Percentiles rank a stretch among this genome's conserved stretches.
phyloP scores from a whole-genome alignment of 2,329 filamentous ascomycete species.

The Aspergillus carbonarius region DNA sequence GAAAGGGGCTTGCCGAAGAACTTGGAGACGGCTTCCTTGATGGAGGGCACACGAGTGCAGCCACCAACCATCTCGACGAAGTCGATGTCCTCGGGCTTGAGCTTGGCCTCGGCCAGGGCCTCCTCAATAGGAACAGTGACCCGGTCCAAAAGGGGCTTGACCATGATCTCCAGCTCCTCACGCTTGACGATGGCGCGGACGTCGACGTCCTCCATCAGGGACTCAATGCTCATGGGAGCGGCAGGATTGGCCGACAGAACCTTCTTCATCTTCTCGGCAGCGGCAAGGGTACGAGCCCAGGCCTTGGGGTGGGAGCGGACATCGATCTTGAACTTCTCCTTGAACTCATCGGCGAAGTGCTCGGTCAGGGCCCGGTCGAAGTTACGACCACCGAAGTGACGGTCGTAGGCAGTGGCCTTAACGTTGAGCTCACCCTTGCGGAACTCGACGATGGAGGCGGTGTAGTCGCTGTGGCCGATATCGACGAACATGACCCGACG shows the following conservation, averaged over 20 bases:
- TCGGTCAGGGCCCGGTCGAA: conserved; percentile 95
- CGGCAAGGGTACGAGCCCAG: conserved; percentile 78
- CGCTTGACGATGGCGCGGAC: conserved; percentile 86
- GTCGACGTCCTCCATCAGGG: conserved; percentile 96
- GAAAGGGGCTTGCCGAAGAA: conserved; percentile 94
- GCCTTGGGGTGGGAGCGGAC: conserved; percentile 89
- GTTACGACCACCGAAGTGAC: conserved; percentile 95
- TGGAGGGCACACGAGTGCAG: conserved; percentile 84
- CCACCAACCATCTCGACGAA: conserved; percentile 90
- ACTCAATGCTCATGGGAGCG: conserved; percentile 94
- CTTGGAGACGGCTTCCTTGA: conserved; percentile 84
- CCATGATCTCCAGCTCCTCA: conserved; percentile 88
- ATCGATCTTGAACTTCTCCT: conserved; percentile 96
- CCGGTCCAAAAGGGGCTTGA: conserved; percentile 77
- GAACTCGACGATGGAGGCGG: conserved; percentile 91
- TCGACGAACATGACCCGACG: conserved; percentile 89
- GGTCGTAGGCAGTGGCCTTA: conserved; percentile 88
- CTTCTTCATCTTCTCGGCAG: conserved; percentile 98
- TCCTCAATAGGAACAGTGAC: conserved; percentile 77
- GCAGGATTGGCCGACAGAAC: conserved; percentile 91
- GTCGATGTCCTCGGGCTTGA: conserved; percentile 90
- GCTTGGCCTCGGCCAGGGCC: conserved; percentile 88
- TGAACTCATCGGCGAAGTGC: conserved; percentile 93
- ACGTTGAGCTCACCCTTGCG: conserved; percentile 94
- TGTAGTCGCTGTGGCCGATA: conserved; percentile 96